Evolutionary conservation across 1,284 basidiomycete species (phyloP), one percentile per base, ranked within the genome.

Genomic region (Filobasidium uniguttulatum): DNA sequence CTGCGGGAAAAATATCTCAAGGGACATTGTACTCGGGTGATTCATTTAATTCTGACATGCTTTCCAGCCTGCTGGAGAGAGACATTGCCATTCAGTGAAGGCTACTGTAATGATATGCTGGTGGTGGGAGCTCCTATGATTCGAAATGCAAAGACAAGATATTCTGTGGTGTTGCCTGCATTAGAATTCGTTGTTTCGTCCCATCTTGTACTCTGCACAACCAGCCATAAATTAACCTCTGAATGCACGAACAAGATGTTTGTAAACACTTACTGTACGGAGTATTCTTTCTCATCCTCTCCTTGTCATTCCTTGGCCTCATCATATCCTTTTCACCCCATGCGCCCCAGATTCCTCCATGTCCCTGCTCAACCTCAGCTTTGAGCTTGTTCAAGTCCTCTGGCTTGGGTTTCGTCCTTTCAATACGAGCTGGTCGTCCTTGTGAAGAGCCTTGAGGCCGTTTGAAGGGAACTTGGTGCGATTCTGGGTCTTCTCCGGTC

Each of bases 221-320:
- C 8, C 22, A 23, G 9, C 14, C 36, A 43, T 17, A 29, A 19
- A 26, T 15, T 22, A 19, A 31, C 3, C 23, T 7, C 14, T 12
- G 23, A 17, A 14, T 12, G 25, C 20, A 28, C n/a, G 38, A 25
- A 22, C 25, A 5, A 1, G 12, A 5, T 25, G 22, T 28, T 2
- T 26, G n/a, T 23, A 14, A 9, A 26, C 8, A 66, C 67, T 61
- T 56, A 69, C 67, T 69, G 54, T 69, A 69, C 12, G 67, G 66
- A n/a, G 64, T 58, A 28, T 63, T 62, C 9, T 62, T 53, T 31
- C 61, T 60, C 46, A 63, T 47, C 22, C 65, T 60, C 52, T 69
- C 66, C 41, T 63, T 59, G 0, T 53, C 44, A 33, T 49, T 60
- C 37, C 60, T 56, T 15, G 61, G 60, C 34, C 56, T 55, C 37